Percentiles rank a stretch among this genome's conserved stretches.
These are phyloP conservation scores for Suillus weaverae DNA, from an alignment of 768 basidiomycete species.

Conservation along the genomic window DNA sequence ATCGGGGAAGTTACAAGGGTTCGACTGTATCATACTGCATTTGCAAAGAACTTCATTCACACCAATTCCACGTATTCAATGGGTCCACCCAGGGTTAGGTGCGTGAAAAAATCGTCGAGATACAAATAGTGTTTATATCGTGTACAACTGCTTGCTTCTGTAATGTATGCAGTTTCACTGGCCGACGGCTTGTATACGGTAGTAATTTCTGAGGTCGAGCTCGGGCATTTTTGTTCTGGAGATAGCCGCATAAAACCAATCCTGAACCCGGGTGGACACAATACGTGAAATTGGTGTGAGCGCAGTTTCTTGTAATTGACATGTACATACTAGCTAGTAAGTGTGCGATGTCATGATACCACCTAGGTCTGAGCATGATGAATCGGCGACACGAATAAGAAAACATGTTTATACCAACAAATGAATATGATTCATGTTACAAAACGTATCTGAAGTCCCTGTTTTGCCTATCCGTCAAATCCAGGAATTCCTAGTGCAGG, in stretches of 20 bases:
- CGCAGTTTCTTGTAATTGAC: not conserved
- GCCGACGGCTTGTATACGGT: too few relatives aligned
- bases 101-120: too few relatives aligned
- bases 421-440: constrained; percentile 24
- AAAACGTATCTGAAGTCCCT: constrained; percentile 73
- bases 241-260: not conserved
- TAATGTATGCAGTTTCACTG: too few relatives aligned
- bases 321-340: not conserved
- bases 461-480: constrained; percentile 73
- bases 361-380: not conserved
- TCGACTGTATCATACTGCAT: too few relatives aligned
- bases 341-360: not conserved
- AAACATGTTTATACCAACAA: not conserved
- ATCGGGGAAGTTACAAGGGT: too few relatives aligned
- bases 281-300: not conserved
- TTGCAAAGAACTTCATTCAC: too few relatives aligned
- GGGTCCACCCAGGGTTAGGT: too few relatives aligned
- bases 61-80: too few relatives aligned
- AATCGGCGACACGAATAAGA: not conserved
- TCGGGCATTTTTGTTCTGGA: not conserved
- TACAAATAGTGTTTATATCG: too few relatives aligned
- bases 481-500: constrained; percentile 57
- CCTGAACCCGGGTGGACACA: not conserved
- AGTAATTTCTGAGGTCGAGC: not conserved
- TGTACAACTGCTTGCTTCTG: too few relatives aligned